phyloP scores from a whole-genome alignment of 75 land plant species.

The Azolla pinnata region DNA sequence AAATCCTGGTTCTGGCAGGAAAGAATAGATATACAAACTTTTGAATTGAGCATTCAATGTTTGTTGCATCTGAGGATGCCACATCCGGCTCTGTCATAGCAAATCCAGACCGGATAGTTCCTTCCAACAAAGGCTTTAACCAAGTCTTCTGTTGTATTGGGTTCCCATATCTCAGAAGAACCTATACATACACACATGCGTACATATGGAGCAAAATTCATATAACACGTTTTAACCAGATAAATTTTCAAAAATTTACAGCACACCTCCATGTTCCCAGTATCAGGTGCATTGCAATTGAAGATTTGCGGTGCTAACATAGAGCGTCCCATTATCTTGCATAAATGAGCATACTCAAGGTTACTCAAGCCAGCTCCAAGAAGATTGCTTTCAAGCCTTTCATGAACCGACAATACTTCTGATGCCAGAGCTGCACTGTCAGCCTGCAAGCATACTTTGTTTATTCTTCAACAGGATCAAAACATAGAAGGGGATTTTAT shows the following conservation, averaged over 20 bases:
- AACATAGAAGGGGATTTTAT: neutral
- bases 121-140: conserved; percentile 85
- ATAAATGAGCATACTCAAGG: conserved; percentile 88
- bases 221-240: neutral
- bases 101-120: conserved; percentile 90
- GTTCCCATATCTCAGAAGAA: conserved; percentile 79
- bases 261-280: conserved; percentile 97
- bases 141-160: conserved; percentile 66
- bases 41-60: conserved; percentile 80
- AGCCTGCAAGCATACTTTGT: too few relatives aligned
- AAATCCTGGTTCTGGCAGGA: neutral
- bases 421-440: conserved; percentile 81
- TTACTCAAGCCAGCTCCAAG: conserved; percentile 90
- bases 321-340: conserved; percentile 93
- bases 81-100: conserved; percentile 99
- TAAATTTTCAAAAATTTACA: conserved; percentile 1
- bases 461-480: too few relatives aligned
- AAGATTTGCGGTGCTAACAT: conserved; percentile 87
- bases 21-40: conserved; percentile 33
- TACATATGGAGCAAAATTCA: neutral
- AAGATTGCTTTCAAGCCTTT: conserved; percentile 20
- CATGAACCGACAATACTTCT: conserved; percentile 37
- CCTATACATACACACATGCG: conserved; percentile 34
- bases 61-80: conserved; percentile 98
- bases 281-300: conserved; percentile 91